Conservation (phyloP, 208 protist genomes). For the Trypanosoma platydactyli region DNA sequence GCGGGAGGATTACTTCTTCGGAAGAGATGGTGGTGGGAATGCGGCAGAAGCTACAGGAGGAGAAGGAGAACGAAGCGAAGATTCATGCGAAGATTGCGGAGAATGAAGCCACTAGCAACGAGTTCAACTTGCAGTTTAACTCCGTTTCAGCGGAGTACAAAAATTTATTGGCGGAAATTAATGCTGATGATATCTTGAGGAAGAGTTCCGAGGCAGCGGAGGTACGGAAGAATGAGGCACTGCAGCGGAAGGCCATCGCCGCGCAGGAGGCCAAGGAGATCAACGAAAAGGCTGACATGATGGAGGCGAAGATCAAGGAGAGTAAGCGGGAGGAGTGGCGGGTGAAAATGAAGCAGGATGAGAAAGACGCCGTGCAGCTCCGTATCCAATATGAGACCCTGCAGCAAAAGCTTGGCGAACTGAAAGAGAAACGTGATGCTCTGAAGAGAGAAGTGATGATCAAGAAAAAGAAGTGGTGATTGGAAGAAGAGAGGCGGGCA, state of each 20-base stretch:
- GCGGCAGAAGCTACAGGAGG: conserved; percentile 24
- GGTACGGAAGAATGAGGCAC: conserved; percentile 18
- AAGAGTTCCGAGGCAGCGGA: conserved; percentile 29
- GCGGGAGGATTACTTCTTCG: conserved; percentile 29
- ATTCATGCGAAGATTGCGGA: conserved; percentile 31
- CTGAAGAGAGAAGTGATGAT: conserved; percentile 27
- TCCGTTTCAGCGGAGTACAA: conserved; percentile 26
- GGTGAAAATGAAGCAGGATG: conserved; percentile 21
- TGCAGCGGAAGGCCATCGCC: conserved; percentile 20
- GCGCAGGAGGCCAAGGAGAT: conserved; percentile 24
- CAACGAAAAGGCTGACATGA: conserved; percentile 32
- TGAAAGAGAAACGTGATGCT: conserved; percentile 44
- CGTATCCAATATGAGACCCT: conserved; percentile 13
- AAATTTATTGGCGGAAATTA: conserved; percentile 22
- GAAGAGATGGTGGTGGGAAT: conserved; percentile 34
- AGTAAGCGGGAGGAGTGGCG: conserved; percentile 35
- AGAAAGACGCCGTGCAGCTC: conserved; percentile 6
- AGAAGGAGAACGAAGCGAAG: conserved; percentile 27
- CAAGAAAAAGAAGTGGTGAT: conserved; percentile 27
- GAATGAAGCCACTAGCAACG: conserved; percentile 31
- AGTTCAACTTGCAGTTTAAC: conserved; percentile 31
- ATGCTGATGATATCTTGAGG: conserved; percentile 36
- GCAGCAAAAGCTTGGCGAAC: conserved; percentile 31
- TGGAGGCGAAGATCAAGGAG: conserved; percentile 41
- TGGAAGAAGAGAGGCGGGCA: not conserved